Conservation (phyloP, 768 basidiomycete genomes). For the Hericium rajendrae region DNA sequence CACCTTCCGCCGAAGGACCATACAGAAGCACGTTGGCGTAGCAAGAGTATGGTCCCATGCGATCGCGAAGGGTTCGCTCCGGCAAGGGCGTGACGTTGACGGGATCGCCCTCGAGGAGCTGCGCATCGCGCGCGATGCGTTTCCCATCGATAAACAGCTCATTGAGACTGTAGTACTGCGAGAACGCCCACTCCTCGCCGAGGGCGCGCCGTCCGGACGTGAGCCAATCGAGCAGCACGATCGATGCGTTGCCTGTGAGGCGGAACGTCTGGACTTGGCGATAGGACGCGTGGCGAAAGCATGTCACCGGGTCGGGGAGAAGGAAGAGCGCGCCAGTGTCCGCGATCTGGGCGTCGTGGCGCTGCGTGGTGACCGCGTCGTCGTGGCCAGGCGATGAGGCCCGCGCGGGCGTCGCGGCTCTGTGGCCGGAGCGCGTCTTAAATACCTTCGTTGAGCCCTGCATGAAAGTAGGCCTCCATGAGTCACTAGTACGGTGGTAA, state of each 20-base stretch:
- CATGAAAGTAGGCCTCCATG: neutral
- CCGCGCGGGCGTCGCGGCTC: conserved; percentile 31
- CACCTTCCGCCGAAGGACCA: conserved; percentile 48
- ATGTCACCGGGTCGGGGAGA: conserved; percentile 89
- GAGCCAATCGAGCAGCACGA: conserved; percentile 82
- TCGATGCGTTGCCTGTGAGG: conserved; percentile 48
- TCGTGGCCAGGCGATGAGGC: neutral
- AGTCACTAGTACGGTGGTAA: too few species aligned
- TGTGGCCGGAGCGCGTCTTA: conserved; percentile 59
- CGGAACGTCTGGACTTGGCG: conserved; percentile 75
- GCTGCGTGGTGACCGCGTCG: conserved; percentile 44
- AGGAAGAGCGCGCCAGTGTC: conserved; percentile 56
- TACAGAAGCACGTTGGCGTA: conserved; percentile 81
- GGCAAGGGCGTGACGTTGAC: conserved; percentile 18
- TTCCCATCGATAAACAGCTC: conserved; percentile 62
- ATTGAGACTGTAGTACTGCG: conserved; percentile 76
- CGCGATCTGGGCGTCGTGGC: conserved; percentile 47
- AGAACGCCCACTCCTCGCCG: conserved; percentile 87
- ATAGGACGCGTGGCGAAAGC: conserved; percentile 79
- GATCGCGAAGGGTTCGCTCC: conserved; percentile 42
- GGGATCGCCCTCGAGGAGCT: conserved; percentile 52
- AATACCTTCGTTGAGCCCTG: conserved; percentile 95
- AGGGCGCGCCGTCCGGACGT: conserved; percentile 78
- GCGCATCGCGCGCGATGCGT: conserved; percentile 66
- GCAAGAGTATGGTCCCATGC: conserved; percentile 75